Base-by-base conservation (phyloP, 2,329 filamentous ascomycete genomes). In the Coleophoma crateriformis region DNA sequence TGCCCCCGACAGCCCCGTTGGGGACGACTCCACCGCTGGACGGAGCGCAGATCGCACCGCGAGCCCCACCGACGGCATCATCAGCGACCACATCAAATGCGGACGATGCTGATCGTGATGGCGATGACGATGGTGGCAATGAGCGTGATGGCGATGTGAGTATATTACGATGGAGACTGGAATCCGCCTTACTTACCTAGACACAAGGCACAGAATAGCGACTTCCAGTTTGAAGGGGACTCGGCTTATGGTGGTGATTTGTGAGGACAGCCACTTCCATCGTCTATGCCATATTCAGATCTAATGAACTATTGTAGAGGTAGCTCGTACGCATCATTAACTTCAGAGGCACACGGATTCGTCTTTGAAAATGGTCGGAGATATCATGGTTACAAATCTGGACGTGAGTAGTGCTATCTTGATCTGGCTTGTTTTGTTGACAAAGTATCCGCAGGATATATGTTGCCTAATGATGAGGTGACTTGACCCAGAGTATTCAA, bases 311-410 rank as follows among this genome's bases (percentile, higher is more conserved):
- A 3, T 19, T 38, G 15, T 27, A 46, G 43, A 8, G 22, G 3
- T 7, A 46, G 27, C 32, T 32, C 19, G 14, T 46, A 46, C 13
- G 33, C 43, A n/a, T 15, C 27, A 33, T 5, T 46, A 4, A 17
- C 33, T 15, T 17, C 27, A 5, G 43, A 46, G 20, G 34, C 43
- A 5, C 17, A 17, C 7, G 43, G 37, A 7, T 46, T 33, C 17
- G 12, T 46, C 11, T 46, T 33, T 15, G 48, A 50, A 33, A 50
- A 50, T 50, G 48, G 48, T 14, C 43, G 48, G 3, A 32, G 48
- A 0, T 50, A 50, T 34, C 48, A 50, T 34, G 48, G 35, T 17
- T 47, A 50, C 32, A 47, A 50, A 35, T 34, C 34, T 7, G 48
- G 48, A 12, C 44, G 48, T 38, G 17, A 38, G 35, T 17, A 38